Conservation (phyloP, 345 rosid genomes). For the Boechera divaricarpa region DNA sequence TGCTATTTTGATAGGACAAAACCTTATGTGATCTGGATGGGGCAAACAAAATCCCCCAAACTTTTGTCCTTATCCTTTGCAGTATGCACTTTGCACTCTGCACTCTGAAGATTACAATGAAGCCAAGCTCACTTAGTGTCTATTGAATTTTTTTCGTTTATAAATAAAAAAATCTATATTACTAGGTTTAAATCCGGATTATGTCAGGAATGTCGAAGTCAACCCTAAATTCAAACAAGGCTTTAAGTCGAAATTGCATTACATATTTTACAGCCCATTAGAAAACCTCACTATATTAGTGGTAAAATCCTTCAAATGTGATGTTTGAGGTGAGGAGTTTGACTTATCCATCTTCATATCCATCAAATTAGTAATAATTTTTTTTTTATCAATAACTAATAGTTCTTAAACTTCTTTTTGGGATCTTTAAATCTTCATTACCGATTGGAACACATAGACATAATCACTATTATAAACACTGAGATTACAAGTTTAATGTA, state of each 20-base stretch:
- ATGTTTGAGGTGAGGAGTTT: background rate
- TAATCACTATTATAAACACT: background rate
- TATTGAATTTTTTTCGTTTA: no score
- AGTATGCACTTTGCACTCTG: no score
- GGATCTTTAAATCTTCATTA: background rate
- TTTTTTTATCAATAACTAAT: background rate
- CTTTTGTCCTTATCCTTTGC: no score
- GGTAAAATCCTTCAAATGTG: background rate
- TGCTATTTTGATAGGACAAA: no score
- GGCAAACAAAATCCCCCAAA: no score
- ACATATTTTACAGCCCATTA: background rate
- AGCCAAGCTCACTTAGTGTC: no score
- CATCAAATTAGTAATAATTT: background rate
- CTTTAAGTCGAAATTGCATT: background rate
- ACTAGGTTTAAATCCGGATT: no score
- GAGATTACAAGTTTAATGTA: background rate
- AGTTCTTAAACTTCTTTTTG: background rate
- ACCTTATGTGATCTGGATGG: no score
- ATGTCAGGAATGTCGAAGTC: no score
- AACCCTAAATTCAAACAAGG: no score
- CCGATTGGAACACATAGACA: background rate
- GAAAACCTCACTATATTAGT: background rate
- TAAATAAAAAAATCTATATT: no score
- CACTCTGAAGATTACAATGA: no score
- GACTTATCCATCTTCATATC: background rate